Evolutionary conservation across 768 basidiomycete species (phyloP).

Genomic region (Tephrocybe rancida): DNA sequence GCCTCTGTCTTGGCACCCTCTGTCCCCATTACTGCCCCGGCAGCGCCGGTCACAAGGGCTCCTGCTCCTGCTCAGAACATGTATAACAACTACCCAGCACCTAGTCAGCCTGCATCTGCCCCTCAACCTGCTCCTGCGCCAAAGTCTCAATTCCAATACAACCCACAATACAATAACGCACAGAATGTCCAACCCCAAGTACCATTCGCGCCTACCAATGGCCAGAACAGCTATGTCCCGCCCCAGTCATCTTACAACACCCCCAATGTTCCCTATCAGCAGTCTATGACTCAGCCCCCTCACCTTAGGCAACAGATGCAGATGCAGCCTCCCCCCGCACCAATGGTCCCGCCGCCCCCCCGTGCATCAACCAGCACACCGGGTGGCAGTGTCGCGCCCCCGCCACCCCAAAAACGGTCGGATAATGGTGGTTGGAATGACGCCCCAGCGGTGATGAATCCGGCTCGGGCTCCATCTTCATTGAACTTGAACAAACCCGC

Average conservation of each 20-base stretch:
- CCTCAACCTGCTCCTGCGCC: conserved; percentile 11
- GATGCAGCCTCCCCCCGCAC: conserved; percentile 35
- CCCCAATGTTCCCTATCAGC: conserved; percentile 18
- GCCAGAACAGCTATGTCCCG: conserved; percentile 34
- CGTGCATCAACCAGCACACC: conserved; percentile 32
- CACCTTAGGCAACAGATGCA: conserved; percentile 32
- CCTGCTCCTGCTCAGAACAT: conserved; percentile 13
- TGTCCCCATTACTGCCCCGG: conserved; percentile 17
- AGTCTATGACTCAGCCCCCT: conserved; percentile 42
- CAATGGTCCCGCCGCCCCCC: conserved; percentile 47
- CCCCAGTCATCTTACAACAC: conserved; percentile 15
- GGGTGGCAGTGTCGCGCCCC: conserved; percentile 27
- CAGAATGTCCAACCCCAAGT: conserved; percentile 7
- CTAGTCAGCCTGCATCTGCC: conserved; percentile 16
- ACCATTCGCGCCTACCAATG: conserved; percentile 26
- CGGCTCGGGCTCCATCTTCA: conserved; percentile 55
- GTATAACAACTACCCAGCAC: background rate
- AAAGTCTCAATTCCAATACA: background rate
- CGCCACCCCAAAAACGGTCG: conserved; percentile 60
- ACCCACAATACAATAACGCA: background rate
- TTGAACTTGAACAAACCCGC: conserved; percentile 54
- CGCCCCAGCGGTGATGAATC: conserved; percentile 56
- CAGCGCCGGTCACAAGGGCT: conserved; percentile 19
- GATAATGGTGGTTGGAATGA: conserved; percentile 94
- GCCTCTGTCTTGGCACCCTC: conserved; percentile 14